Conservation (phyloP, 192 early-diverging fungal species). For the Anaeromyces robustus region DNA sequence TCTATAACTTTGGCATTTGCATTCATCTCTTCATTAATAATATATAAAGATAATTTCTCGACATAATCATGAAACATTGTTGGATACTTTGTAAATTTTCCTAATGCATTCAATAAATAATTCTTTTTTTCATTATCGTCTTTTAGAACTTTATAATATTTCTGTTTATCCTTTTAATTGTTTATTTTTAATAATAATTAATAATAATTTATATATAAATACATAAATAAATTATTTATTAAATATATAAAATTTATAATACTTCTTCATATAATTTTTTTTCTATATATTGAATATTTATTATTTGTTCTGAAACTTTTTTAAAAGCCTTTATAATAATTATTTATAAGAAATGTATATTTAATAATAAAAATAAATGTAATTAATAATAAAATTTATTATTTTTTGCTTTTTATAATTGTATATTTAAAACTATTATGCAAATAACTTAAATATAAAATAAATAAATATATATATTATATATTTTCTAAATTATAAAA, state of each 20-base stretch:
- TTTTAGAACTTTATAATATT: neutral
- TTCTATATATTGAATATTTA: neutral
- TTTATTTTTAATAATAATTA: neutral
- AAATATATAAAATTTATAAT: no score
- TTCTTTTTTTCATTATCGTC: neutral
- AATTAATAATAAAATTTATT: no score
- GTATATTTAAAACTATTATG: no score
- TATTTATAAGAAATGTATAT: no score
- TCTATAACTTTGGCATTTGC: neutral
- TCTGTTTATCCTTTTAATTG: neutral
- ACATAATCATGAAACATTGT: neutral
- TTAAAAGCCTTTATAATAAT: neutral
- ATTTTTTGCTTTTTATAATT: no score
- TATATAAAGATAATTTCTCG: neutral
- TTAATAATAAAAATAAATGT: no score
- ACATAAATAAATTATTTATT: no score
- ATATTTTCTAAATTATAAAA: no score
- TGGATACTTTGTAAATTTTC: neutral
- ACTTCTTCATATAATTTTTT: neutral
- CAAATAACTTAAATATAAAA: no score
- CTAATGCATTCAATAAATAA: neutral
- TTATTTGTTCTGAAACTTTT: neutral
- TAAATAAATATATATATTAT: no score
- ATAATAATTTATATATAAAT: no score
- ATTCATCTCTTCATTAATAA: neutral